Evolutionary conservation across 257 asterid genomes (phyloP).

Genomic region (Paraleonurus japonicus): DNA sequence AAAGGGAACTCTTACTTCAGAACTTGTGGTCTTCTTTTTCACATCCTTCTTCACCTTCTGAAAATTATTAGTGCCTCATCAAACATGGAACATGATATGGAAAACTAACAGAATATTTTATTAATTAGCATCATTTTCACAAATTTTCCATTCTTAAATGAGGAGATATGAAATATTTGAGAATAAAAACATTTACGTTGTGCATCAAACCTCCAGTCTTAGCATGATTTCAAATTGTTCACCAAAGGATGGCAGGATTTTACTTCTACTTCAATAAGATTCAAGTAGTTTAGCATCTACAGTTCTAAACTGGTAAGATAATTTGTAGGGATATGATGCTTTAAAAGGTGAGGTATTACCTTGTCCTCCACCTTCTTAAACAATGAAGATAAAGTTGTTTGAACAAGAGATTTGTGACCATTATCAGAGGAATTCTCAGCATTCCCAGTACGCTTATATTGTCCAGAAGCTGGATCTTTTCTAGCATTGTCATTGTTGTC

Average conservation of each 20-base stretch:
- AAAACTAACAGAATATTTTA: slow-evolving; percentile 1
- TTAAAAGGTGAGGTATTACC: slow-evolving; percentile 39
- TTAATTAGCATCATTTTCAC: slow-evolving; percentile 7
- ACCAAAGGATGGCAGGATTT: neutral
- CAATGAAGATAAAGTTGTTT: slow-evolving; percentile 68
- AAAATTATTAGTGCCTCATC: slow-evolving; percentile 22
- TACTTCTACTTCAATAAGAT: neutral
- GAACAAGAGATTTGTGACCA: slow-evolving; percentile 56
- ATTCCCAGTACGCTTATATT: slow-evolving; percentile 35
- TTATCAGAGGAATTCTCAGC: slow-evolving; percentile 39
- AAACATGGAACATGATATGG: slow-evolving; percentile 6
- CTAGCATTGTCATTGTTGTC: slow-evolving; percentile 38
- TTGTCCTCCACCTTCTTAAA: slow-evolving; percentile 79
- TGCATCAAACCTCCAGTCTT: neutral
- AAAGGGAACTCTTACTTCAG: slow-evolving; percentile 23
- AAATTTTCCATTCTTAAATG: neutral
- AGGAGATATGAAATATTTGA: neutral
- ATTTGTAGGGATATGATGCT: slow-evolving; percentile 4
- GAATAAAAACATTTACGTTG: neutral
- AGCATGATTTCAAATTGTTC: neutral
- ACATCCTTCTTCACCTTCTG: slow-evolving; percentile 35
- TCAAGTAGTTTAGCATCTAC: neutral
- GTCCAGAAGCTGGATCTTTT: slow-evolving; percentile 36
- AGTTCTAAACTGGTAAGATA: slow-evolving; percentile 15
- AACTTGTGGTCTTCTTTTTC: slow-evolving; percentile 29